Conservation (phyloP, 1,284 basidiomycete species). For the Naganishia sp. region DNA sequence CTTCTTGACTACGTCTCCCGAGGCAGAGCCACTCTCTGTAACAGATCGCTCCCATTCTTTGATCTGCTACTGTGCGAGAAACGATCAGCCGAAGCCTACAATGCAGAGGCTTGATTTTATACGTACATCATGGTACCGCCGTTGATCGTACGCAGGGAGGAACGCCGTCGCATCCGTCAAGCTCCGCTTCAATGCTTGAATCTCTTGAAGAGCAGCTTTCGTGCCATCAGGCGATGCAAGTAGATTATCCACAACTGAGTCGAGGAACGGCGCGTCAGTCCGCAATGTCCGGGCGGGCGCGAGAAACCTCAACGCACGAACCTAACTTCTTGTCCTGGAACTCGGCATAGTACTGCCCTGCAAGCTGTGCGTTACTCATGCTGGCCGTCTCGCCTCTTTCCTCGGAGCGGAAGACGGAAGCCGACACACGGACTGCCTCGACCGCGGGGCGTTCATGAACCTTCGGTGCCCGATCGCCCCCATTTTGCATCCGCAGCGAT, state of each 20-base stretch:
- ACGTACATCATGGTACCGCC: conserved; percentile 28
- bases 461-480: background rate
- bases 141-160: conserved; percentile 26
- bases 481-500: background rate
- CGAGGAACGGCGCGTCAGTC: background rate
- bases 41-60: conserved; percentile 18
- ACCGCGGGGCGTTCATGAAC: too few relatives aligned
- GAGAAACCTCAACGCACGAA: background rate
- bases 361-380: conserved; percentile 26
- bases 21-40: background rate
- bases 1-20: background rate
- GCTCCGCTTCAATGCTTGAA: conserved; percentile 13
- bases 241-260: conserved; percentile 3
- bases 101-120: background rate
- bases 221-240: background rate
- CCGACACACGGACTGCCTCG: too few relatives aligned
- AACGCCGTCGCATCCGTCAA: conserved; percentile 25
- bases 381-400: too few relatives aligned
- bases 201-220: background rate
- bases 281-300: too few relatives aligned
- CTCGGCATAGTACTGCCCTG: conserved; percentile 13
- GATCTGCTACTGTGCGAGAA: conserved; percentile 25
- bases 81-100: background rate
- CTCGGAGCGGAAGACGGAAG: too few relatives aligned
- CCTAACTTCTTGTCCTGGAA: conserved; percentile 12